Conservation (phyloP, 140 eudicot species). For the Ambrosia hybrid region DNA sequence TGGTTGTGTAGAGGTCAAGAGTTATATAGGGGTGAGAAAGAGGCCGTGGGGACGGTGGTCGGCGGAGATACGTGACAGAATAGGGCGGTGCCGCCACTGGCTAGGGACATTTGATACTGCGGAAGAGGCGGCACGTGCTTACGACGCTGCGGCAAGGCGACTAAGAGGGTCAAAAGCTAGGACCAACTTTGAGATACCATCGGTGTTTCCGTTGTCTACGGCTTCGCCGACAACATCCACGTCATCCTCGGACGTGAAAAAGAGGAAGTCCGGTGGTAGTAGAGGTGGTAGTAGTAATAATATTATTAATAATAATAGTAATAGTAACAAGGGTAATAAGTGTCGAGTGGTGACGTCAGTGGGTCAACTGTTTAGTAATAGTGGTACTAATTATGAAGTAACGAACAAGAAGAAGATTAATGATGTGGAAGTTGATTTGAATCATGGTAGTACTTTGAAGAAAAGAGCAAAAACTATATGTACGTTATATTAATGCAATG, state of each 20-base stretch:
- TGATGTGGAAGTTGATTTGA: slow-evolving; percentile 9
- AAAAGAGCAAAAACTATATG: slow-evolving; percentile 22
- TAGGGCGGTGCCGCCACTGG: slow-evolving; percentile 91
- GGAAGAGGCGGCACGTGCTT: slow-evolving; percentile 86
- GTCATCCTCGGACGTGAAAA: slow-evolving; percentile 23
- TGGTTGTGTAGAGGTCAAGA: slow-evolving; percentile 23
- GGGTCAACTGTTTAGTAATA: slow-evolving; percentile 49
- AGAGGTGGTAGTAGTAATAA: slow-evolving; percentile 16
- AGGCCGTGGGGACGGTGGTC: slow-evolving; percentile 90
- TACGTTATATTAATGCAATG: slow-evolving; percentile 5
- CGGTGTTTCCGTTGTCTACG: slow-evolving; percentile 39
- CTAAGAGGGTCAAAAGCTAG: slow-evolving; percentile 69
- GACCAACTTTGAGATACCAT: slow-evolving; percentile 67
- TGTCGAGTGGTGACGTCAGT: slow-evolving; percentile 55
- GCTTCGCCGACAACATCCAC: slow-evolving; percentile 20
- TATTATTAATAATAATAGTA: no score
- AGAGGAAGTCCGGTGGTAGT: slow-evolving; percentile 15
- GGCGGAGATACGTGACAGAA: slow-evolving; percentile 78
- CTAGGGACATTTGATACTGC: slow-evolving; percentile 87
- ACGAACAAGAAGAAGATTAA: not conserved
- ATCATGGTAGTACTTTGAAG: slow-evolving; percentile 4
- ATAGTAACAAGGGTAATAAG: not conserved
- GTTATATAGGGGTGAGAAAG: slow-evolving; percentile 75
- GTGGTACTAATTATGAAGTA: slow-evolving; percentile 26
- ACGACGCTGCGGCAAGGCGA: slow-evolving; percentile 80